A percentile compares a stretch with the other conserved stretches of the same genome.
phyloP scores from a whole-genome alignment of 352 stramenopile species.

The Ophiocytium majus region DNA sequence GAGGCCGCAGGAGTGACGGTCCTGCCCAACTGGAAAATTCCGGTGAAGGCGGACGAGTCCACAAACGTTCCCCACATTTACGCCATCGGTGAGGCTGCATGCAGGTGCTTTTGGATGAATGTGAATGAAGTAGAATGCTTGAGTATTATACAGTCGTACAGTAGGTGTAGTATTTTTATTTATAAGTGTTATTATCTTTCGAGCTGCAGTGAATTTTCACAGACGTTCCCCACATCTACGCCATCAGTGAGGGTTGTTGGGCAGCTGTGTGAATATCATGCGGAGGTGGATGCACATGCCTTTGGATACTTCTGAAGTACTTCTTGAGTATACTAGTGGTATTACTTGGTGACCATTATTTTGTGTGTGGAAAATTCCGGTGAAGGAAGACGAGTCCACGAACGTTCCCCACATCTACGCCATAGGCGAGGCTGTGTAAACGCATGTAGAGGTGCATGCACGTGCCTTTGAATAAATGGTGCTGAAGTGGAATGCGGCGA shows the following conservation, averaged over 20 bases:
- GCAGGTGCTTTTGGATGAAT: constrained; percentile 17
- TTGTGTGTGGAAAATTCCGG: too few relatives aligned
- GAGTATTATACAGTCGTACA: too few relatives aligned
- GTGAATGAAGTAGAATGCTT: too few relatives aligned
- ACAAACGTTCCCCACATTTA: constrained; percentile 91
- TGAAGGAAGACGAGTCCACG: constrained; percentile 78
- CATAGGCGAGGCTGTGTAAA: constrained; percentile 66
- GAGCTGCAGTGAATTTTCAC: constrained; percentile 85
- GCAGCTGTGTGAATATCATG: not conserved
- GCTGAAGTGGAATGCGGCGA: too few relatives aligned
- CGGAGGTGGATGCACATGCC: too few relatives aligned
- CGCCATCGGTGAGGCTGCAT: constrained; percentile 73
- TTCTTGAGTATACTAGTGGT: too few relatives aligned
- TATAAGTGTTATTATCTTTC: too few relatives aligned
- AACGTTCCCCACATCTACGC: constrained; percentile 91
- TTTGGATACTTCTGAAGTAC: too few relatives aligned
- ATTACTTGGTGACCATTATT: too few relatives aligned
- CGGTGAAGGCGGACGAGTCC: constrained; percentile 77
- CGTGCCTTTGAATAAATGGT: too few relatives aligned
- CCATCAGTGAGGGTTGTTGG: constrained; percentile 68
- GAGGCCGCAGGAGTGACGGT: constrained; percentile 70
- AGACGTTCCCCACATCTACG: constrained; percentile 89
- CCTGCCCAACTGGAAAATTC: constrained; percentile 74
- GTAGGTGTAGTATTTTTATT: too few relatives aligned
- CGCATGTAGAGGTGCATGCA: too few relatives aligned